Evolutionary conservation across 2,329 filamentous ascomycete genomes (phyloP).

Genomic region (Diaporthe batatas): DNA sequence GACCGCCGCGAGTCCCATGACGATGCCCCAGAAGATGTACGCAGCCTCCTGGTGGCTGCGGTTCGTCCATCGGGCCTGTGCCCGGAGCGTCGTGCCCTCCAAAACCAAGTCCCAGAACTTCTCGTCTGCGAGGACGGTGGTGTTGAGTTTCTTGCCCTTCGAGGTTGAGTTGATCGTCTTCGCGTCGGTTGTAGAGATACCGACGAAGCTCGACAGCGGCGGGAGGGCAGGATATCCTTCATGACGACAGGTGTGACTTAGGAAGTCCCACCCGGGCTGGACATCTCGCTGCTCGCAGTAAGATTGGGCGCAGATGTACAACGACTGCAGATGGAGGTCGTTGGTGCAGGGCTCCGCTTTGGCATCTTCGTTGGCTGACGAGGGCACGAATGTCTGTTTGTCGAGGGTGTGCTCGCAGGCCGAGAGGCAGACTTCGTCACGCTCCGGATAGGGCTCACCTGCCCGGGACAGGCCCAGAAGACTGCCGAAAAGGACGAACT

Average conservation of each 20-base stretch:
- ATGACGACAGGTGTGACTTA: neutral
- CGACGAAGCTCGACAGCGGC: neutral
- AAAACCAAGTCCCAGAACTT: conserved; percentile 1
- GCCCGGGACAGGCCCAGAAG: neutral
- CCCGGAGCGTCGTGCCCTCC: neutral
- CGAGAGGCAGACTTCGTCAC: conserved; percentile 19
- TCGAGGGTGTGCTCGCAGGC: conserved; percentile 23
- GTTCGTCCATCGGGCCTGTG: conserved; percentile 20
- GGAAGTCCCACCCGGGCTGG: conserved; percentile 7
- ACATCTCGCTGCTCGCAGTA: conserved; percentile 11
- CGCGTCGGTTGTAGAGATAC: neutral
- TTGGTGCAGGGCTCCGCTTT: neutral
- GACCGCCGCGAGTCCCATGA: conserved; percentile 7
- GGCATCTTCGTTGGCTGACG: neutral
- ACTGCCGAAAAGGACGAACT: neutral
- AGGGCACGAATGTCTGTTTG: neutral
- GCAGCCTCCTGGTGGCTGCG: conserved; percentile 16
- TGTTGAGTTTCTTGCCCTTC: conserved; percentile 21
- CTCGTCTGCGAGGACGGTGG: conserved; percentile 1
- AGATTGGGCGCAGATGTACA: conserved; percentile 14
- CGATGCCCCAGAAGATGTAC: conserved; percentile 29
- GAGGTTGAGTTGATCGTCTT: conserved; percentile 14
- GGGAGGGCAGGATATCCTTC: neutral
- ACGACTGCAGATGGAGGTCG: neutral
- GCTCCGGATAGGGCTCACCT: conserved; percentile 24